Evolutionary conservation across 2,329 filamentous ascomycete species (phyloP), one percentile per base, ranked within the genome.

Genomic region (Pseudocercospora pini-densiflorae): DNA sequence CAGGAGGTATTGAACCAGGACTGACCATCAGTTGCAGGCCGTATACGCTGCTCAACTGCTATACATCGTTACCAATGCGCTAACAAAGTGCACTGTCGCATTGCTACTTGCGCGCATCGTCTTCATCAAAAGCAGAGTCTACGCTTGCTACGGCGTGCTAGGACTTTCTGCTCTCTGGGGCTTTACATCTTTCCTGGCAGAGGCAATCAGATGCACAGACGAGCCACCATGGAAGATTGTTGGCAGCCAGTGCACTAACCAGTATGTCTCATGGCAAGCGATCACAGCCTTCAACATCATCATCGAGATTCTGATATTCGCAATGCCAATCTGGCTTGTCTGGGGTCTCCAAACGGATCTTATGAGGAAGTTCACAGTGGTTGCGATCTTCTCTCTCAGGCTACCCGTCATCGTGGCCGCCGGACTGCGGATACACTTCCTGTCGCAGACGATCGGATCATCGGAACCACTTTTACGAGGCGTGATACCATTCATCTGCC

Each of bases 31-130:
- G 2, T 21, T 29, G n/a, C 31, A 71, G 72, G 67, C 68, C 8
- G 65, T 72, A 19, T 73, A 73, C 51, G 69, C 65, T 3, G 69
- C 71, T 8, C 65, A 71, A 31, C 55, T 72, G 16, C 62, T 73
- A 1, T 72, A 72, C 59, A 60, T 73, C n/a, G 61, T 69, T 51
- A 69, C 69, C 3, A 70, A 68, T 45, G 65, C 64, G 6, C 59
- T 72, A 10, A 67, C 69, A 7, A 73, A 73, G 57, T 68, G 66
- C 43, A 70, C 72, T 14, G 71, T 72, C 8, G 69, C 70, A 4
- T 62, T 73, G 21, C 68, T 73, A 6, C 68, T 72, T n/a, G 68
- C 68, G 3, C 72, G 70, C 36, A 70, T 72, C 27, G 70, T 72
- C 45, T 69, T 72, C 62, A 61, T 72, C 63, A 69, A 61, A 58